Evolutionary conservation across 2,329 filamentous ascomycete species (phyloP).

Genomic region (Hysterium pulicare): DNA sequence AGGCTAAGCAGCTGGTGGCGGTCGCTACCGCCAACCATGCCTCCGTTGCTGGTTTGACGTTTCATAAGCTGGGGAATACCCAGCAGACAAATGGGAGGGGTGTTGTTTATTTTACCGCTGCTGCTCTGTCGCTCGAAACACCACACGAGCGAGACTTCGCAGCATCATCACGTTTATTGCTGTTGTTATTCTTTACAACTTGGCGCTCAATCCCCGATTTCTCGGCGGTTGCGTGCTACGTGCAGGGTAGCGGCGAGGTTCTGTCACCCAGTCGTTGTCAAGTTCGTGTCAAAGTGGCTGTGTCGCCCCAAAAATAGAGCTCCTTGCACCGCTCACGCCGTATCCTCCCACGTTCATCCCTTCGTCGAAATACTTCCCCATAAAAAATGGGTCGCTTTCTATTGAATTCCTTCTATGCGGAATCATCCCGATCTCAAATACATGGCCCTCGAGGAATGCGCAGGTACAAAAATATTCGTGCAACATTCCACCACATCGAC

Average conservation of each 20-base stretch:
- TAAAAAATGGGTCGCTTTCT: not conserved
- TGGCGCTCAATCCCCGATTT: not conserved
- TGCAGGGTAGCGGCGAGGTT: not conserved
- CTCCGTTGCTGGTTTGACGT: not conserved
- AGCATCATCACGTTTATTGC: not conserved
- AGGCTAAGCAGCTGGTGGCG: not conserved
- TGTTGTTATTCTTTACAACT: not conserved
- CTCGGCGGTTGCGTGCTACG: constrained; percentile 1
- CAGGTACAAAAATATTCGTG: no score
- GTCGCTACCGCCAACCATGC: not conserved
- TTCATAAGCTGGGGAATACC: not conserved
- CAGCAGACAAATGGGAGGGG: not conserved
- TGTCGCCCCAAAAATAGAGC: not conserved
- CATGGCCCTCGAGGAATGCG: no score
- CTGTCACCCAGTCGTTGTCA: constrained; percentile 1
- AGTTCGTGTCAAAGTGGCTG: constrained; percentile 2
- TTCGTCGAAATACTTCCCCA: not conserved
- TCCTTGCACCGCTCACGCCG: not conserved
- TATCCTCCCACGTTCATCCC: not conserved
- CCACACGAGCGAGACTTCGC: not conserved
- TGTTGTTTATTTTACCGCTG: not conserved
- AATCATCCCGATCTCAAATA: no score
- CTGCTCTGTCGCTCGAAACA: not conserved
- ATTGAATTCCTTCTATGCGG: no score
- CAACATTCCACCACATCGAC: no score